Percentiles rank a stretch among this genome's conserved stretches.
phyloP scores from a whole-genome alignment of 2,329 filamentous ascomycete species.

The Ophiocordyceps camponoti-leonardi region DNA sequence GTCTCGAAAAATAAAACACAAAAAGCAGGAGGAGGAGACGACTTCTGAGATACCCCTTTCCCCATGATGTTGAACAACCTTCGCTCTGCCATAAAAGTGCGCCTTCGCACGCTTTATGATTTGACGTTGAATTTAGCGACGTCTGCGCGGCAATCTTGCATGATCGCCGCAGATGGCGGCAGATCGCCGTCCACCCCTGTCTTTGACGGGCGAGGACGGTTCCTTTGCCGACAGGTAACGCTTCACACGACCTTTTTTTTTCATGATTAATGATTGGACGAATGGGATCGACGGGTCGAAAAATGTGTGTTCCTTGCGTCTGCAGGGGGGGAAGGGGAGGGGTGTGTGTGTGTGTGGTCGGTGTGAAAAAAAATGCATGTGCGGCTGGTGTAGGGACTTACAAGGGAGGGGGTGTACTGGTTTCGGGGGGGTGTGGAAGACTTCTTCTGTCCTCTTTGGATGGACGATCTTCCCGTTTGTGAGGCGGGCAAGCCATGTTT shows the following conservation, averaged over 20 bases:
- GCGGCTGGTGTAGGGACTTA: slow-evolving; percentile 2
- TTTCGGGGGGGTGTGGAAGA: background rate
- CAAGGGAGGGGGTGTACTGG: slow-evolving; percentile 2
- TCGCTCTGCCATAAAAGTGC: background rate
- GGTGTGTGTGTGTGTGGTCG: background rate
- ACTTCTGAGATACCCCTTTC: background rate
- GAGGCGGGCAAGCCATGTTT: background rate
- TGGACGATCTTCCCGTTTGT: background rate
- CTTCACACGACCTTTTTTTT: slow-evolving; percentile 22
- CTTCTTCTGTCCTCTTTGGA: background rate
- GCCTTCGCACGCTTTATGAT: slow-evolving; percentile 4
- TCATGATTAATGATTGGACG: slow-evolving; percentile 37
- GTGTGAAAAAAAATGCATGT: slow-evolving; percentile 5
- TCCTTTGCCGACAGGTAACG: slow-evolving; percentile 9
- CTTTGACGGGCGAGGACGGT: slow-evolving; percentile 9
- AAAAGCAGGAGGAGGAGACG: background rate
- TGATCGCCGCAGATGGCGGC: slow-evolving; percentile 8
- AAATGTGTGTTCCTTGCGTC: slow-evolving; percentile 14
- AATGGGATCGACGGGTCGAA: slow-evolving; percentile 5
- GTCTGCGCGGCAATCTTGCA: slow-evolving; percentile 16
- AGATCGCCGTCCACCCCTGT: slow-evolving; percentile 8
- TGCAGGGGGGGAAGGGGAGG: slow-evolving; percentile 6
- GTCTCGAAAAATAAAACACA: background rate
- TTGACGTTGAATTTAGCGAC: slow-evolving; percentile 12
- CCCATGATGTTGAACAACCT: background rate